phyloP scores from a whole-genome alignment of 768 basidiomycete species.

The Holtermanniella nyarrowii region DNA sequence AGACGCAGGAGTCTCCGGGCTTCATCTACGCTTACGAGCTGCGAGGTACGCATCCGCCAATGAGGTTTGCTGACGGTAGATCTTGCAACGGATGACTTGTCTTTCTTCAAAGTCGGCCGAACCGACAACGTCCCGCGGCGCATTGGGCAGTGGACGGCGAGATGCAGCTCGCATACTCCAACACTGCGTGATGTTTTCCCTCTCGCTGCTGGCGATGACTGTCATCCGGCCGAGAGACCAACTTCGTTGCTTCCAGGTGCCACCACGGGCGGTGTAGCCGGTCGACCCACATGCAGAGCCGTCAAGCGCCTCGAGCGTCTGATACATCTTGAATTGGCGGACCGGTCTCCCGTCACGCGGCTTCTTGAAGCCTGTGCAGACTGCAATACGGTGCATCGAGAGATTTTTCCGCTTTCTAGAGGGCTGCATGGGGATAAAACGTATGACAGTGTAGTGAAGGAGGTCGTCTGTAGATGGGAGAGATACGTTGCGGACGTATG shows the following conservation, averaged over 20 bases:
- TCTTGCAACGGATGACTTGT: slow-evolving; percentile 22
- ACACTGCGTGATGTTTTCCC: slow-evolving; percentile 38
- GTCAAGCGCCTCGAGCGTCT: slow-evolving; percentile 33
- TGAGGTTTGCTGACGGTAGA: slow-evolving; percentile 11
- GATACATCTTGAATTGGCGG: slow-evolving; percentile 39
- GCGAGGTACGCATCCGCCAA: slow-evolving; percentile 17
- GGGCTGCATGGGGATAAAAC: slow-evolving; percentile 1
- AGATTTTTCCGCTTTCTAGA: slow-evolving; percentile 34
- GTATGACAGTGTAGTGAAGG: slow-evolving; percentile 28
- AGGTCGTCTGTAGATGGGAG: slow-evolving; percentile 32
- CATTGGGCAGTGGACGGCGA: slow-evolving; percentile 36
- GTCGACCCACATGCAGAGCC: slow-evolving; percentile 7
- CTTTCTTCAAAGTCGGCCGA: slow-evolving; percentile 37
- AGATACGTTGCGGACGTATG: slow-evolving; percentile 7
- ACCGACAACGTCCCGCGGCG: slow-evolving; percentile 39
- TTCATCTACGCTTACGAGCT: slow-evolving; percentile 39
- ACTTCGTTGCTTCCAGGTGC: slow-evolving; percentile 26
- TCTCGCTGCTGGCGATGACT: slow-evolving; percentile 1
- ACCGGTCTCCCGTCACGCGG: slow-evolving; percentile 6
- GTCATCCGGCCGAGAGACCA: neutral
- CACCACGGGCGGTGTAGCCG: slow-evolving; percentile 3
- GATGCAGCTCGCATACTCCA: slow-evolving; percentile 32
- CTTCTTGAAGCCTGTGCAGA: slow-evolving; percentile 24
- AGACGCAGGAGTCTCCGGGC: slow-evolving; percentile 29
- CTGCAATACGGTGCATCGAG: slow-evolving; percentile 30